Conservation (phyloP, 306 rosid genomes). For the Albizia julibrissin region DNA sequence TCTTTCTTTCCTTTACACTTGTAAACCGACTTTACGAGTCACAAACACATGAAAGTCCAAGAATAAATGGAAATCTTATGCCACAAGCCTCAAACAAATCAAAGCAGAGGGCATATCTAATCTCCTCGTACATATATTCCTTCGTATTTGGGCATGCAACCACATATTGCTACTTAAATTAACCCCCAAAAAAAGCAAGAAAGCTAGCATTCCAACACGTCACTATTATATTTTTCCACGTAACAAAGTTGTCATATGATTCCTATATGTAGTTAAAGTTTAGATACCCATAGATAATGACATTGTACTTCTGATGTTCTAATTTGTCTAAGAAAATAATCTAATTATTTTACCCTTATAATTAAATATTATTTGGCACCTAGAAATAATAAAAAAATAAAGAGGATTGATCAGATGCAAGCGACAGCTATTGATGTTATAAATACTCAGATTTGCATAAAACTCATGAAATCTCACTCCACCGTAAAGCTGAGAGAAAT, state of each 20-base stretch:
- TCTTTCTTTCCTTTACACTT: neutral
- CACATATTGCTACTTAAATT: neutral
- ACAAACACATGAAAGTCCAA: neutral
- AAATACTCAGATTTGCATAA: neutral
- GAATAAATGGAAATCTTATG: conserved; percentile 44
- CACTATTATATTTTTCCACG: no score
- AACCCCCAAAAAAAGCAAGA: conserved; percentile 17
- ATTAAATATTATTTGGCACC: no score
- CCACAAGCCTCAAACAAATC: conserved; percentile 23
- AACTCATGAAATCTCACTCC: neutral
- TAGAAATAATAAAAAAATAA: no score
- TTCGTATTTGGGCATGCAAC: conserved; percentile 30
- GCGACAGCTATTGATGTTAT: neutral
- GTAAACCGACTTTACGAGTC: neutral
- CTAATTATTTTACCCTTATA: no score
- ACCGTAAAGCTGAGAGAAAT: neutral
- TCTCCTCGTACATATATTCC: conserved; percentile 26
- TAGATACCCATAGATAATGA: no score
- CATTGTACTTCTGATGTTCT: no score
- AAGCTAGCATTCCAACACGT: conserved; percentile 3
- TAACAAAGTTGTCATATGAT: conserved; percentile 10
- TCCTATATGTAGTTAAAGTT: neutral
- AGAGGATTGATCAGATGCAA: neutral
- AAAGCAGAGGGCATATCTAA: conserved; percentile 39
- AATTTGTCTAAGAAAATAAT: no score